Conservation (phyloP, 345 rosid species). For the Ceriops tagal region DNA sequence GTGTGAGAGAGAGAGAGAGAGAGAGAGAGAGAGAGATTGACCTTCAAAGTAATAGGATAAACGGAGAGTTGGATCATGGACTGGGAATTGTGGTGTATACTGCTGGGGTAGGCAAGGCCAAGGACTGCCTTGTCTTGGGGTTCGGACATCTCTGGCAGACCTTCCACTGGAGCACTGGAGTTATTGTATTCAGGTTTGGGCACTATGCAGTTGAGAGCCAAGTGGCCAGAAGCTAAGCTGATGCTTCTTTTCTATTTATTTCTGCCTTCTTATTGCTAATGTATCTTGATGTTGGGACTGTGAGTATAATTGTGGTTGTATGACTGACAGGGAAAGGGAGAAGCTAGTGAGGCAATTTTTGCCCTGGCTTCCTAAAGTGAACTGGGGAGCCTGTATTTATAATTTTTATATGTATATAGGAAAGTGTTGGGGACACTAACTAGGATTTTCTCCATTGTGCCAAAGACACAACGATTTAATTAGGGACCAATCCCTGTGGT, state of each 20-base stretch:
- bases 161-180: slow-evolving; percentile 33
- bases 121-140: slow-evolving; percentile 37
- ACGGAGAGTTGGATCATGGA: slow-evolving; percentile 40
- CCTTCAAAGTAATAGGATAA: slow-evolving; percentile 82
- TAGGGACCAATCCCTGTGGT: slow-evolving; percentile 25
- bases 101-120: slow-evolving; percentile 30
- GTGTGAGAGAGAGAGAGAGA: background rate
- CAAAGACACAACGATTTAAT: slow-evolving; percentile 10
- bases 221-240: slow-evolving; percentile 31
- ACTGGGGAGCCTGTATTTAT: slow-evolving; percentile 51
- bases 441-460: slow-evolving; percentile 26
- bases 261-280: background rate
- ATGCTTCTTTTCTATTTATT: background rate
- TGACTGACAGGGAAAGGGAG: slow-evolving; percentile 23
- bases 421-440: slow-evolving; percentile 15
- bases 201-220: slow-evolving; percentile 48
- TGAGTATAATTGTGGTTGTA: background rate
- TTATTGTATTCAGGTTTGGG: slow-evolving; percentile 49
- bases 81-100: slow-evolving; percentile 34
- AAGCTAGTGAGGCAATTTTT: slow-evolving; percentile 22
- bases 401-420: slow-evolving; percentile 1
- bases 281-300: slow-evolving; percentile 8
- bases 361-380: slow-evolving; percentile 48
- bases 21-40: slow-evolving; percentile 20
- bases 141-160: slow-evolving; percentile 40